These are phyloP conservation scores for Panicum miliaceum DNA, from an alignment of 176 grass and related monocot genomes.

Conservation along the genomic window DNA sequence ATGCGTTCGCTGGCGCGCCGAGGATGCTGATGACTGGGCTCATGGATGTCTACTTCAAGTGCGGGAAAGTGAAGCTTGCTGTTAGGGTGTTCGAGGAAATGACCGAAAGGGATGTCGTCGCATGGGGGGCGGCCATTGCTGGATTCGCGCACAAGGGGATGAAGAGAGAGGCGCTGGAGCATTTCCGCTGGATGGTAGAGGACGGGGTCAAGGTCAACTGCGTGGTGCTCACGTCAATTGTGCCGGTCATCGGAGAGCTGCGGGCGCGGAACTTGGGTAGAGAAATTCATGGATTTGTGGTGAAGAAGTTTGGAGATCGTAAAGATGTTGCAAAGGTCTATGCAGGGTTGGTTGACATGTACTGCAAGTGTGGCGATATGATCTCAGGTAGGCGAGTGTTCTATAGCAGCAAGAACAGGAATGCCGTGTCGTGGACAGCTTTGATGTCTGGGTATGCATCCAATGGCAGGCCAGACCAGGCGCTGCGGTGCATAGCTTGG, in stretches of 20 bases:
- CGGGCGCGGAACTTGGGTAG: constrained; percentile 59
- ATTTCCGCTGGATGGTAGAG: constrained; percentile 79
- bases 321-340: constrained; percentile 63
- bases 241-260: constrained; percentile 72
- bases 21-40: constrained; percentile 74
- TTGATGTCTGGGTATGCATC: constrained; percentile 90
- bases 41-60: constrained; percentile 89
- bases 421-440: constrained; percentile 79
- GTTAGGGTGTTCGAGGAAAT: constrained; percentile 93
- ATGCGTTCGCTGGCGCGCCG: constrained; percentile 56
- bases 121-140: constrained; percentile 73
- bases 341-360: constrained; percentile 85
- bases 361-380: constrained; percentile 92
- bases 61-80: constrained; percentile 71
- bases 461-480: constrained; percentile 76
- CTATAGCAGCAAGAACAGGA: constrained; percentile 72
- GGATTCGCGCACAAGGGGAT: constrained; percentile 80
- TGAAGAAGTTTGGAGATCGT: constrained; percentile 72
- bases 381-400: constrained; percentile 70
- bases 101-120: constrained; percentile 73
- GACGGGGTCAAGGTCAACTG: constrained; percentile 73
- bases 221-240: constrained; percentile 66
- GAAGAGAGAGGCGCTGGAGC: constrained; percentile 76
- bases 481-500: constrained; percentile 81
- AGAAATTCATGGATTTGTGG: constrained; percentile 75